Percentiles rank a stretch among this genome's conserved stretches.
Evolutionary conservation across 2,329 filamentous ascomycete species (phyloP).

Genomic region (Akanthomyces muscarius): DNA sequence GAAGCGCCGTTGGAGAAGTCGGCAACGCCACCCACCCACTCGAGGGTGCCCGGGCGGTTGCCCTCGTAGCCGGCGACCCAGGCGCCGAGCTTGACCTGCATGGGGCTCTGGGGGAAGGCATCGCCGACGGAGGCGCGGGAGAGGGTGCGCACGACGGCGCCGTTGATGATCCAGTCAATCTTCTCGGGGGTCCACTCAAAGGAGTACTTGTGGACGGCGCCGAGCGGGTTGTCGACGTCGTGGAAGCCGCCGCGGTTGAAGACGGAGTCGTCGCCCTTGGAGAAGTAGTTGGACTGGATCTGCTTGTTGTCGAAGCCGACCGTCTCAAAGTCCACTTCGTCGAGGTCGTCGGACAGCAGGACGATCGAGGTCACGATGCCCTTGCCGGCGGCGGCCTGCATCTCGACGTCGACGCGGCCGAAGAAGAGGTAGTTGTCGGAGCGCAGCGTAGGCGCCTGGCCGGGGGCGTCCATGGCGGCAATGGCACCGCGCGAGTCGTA

Average conservation of each 20-base stretch:
- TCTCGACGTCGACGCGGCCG: conserved; percentile 73
- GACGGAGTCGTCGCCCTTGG: conserved; percentile 64
- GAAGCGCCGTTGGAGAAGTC: conserved; percentile 51
- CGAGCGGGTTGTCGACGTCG: conserved; percentile 49
- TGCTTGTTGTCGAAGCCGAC: conserved; percentile 69
- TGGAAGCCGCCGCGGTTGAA: conserved; percentile 67
- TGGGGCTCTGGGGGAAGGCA: conserved; percentile 66
- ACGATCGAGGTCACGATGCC: conserved; percentile 90
- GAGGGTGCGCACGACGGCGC: conserved; percentile 57
- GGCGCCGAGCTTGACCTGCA: conserved; percentile 66
- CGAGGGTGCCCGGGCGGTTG: conserved; percentile 66
- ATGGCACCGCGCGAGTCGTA: conserved; percentile 47
- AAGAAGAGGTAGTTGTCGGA: conserved; percentile 94
- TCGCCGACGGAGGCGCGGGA: conserved; percentile 51
- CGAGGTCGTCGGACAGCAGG: conserved; percentile 80
- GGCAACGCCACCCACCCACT: conserved; percentile 64
- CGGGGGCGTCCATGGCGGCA: conserved; percentile 64
- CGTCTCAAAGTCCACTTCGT: conserved; percentile 98
- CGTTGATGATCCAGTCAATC: conserved; percentile 64
- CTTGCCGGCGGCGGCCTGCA: conserved; percentile 73
- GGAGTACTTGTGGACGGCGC: conserved; percentile 63
- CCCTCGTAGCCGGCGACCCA: conserved; percentile 58
- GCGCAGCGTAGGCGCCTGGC: conserved; percentile 67
- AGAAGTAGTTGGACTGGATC: conserved; percentile 85
- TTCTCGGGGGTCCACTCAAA: conserved; percentile 64